These are phyloP conservation scores for Sorghum bicolor DNA, from an alignment of 176 grass and related monocot genomes.

Conservation along the genomic window DNA sequence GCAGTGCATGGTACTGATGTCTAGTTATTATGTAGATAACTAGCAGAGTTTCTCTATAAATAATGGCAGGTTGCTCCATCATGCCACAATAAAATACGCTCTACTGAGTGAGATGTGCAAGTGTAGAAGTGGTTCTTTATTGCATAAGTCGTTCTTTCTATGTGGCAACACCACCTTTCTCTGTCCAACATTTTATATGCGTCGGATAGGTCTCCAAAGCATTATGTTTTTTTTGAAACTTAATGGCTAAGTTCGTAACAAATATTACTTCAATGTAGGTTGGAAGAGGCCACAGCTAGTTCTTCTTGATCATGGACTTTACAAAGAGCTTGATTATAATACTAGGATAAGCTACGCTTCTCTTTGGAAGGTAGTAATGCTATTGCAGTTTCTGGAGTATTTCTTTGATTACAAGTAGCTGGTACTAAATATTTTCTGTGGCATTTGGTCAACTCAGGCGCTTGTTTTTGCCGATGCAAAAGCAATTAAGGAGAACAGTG, in stretches of 20 bases:
- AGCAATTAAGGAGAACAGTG: slow-evolving; percentile 72
- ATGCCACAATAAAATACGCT: background rate
- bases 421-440: slow-evolving; percentile 12
- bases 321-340: slow-evolving; percentile 81
- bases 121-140: background rate
- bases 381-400: slow-evolving; percentile 12
- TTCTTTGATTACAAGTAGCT: slow-evolving; percentile 11
- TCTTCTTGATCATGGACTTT: slow-evolving; percentile 95
- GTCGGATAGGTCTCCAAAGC: background rate
- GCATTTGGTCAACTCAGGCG: slow-evolving; percentile 44
- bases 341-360: slow-evolving; percentile 93
- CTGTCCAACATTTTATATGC: slow-evolving; percentile 1
- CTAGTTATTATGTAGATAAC: slow-evolving; percentile 9
- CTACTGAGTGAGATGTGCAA: slow-evolving; percentile 2
- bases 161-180: background rate
- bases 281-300: slow-evolving; percentile 77
- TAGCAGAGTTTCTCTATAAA: background rate
- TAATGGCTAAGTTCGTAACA: background rate
- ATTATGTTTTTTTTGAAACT: background rate
- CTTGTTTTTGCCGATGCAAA: slow-evolving; percentile 74
- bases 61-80: slow-evolving; percentile 9
- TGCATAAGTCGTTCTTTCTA: background rate
- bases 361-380: slow-evolving; percentile 76
- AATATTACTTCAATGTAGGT: slow-evolving; percentile 44
- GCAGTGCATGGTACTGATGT: background rate